A percentile compares a stretch with the other conserved stretches of the same genome.
phyloP scores from a whole-genome alignment of 176 grass and related monocot genomes.

The Stipa capillata region DNA sequence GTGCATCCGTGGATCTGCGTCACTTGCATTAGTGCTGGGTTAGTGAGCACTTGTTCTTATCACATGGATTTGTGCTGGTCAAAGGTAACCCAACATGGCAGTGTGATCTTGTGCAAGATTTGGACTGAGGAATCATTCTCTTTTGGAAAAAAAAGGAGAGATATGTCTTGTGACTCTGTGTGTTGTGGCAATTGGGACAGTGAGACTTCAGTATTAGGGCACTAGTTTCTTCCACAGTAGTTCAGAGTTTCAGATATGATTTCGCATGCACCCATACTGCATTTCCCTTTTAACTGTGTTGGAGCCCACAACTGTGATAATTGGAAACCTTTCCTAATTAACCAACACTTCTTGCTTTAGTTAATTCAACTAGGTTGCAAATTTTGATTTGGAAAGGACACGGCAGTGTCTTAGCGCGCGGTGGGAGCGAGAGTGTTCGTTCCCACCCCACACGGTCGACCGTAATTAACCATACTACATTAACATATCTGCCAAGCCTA shows the following conservation, averaged over 20 bases:
- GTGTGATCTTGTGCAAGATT: conserved; percentile 33
- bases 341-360: too few relatives aligned
- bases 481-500: too few relatives aligned
- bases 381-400: too few relatives aligned
- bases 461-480: too few relatives aligned
- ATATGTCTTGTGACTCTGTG: conserved; percentile 1
- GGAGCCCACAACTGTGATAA: too few relatives aligned
- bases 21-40: not conserved
- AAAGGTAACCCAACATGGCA: conserved; percentile 5
- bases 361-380: too few relatives aligned
- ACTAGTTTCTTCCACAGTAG: not conserved
- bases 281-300: not conserved
- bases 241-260: not conserved
- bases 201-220: not conserved
- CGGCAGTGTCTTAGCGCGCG: too few relatives aligned
- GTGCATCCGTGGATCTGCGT: not conserved
- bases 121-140: not conserved
- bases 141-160: not conserved
- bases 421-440: too few relatives aligned
- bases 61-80: conserved; percentile 43
- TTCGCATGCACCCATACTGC: not conserved
- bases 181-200: not conserved
- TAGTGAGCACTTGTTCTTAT: conserved; percentile 1
- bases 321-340: not conserved
- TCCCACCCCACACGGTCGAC: too few relatives aligned